Conservation (phyloP, 257 asterid genomes). For the Gardenia jasminoides region DNA sequence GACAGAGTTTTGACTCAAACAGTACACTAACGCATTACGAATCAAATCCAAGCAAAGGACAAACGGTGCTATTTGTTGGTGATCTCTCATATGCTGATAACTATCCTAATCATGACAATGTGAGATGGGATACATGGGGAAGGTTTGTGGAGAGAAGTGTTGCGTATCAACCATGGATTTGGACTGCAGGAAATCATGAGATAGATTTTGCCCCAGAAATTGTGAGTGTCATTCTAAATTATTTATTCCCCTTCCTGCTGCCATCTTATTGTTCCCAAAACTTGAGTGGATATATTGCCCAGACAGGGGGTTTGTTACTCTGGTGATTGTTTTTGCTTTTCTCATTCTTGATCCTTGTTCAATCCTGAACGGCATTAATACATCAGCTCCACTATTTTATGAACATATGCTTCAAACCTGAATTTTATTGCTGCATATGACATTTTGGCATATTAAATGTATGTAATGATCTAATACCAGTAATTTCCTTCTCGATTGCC, state of each 20-base stretch:
- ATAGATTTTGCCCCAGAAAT: slow-evolving; percentile 75
- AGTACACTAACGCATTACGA: slow-evolving; percentile 71
- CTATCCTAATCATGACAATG: slow-evolving; percentile 68
- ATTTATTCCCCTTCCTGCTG: not conserved
- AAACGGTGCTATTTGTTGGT: slow-evolving; percentile 67
- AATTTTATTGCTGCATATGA: too few relatives aligned
- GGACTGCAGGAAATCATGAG: slow-evolving; percentile 90
- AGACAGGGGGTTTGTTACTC: not conserved
- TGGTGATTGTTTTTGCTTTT: not conserved
- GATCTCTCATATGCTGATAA: slow-evolving; percentile 86
- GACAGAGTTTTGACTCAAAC: slow-evolving; percentile 81
- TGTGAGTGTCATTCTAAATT: slow-evolving; percentile 34
- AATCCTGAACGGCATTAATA: too few relatives aligned
- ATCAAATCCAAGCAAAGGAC: slow-evolving; percentile 64
- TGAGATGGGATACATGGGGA: slow-evolving; percentile 91
- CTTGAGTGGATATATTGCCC: not conserved
- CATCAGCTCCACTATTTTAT: not conserved
- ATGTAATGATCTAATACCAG: too few relatives aligned
- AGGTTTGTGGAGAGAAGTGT: slow-evolving; percentile 76
- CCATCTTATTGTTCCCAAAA: not conserved
- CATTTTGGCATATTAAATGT: too few relatives aligned
- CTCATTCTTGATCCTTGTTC: not conserved
- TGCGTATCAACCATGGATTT: slow-evolving; percentile 96
- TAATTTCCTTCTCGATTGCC: too few relatives aligned
- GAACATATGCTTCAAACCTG: not conserved